Conservation (phyloP, 306 rosid species). For the Pterocarpus macrocarpus region DNA sequence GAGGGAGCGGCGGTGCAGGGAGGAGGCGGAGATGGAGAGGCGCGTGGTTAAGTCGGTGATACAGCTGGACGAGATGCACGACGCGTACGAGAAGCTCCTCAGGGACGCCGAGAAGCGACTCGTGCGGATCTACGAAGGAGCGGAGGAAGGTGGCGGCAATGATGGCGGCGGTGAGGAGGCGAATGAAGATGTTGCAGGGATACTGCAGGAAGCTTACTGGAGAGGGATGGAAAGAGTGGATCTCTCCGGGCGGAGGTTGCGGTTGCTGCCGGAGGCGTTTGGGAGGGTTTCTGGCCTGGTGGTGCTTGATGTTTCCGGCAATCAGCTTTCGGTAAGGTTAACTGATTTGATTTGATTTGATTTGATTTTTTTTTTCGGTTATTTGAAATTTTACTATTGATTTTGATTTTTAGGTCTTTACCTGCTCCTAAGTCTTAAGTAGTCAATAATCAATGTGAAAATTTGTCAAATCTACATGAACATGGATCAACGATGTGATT, state of each 20-base stretch:
- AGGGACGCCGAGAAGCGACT: constrained; percentile 81
- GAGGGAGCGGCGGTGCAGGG: constrained; percentile 64
- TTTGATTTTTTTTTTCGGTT: too few species aligned
- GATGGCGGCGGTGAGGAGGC: constrained; percentile 45
- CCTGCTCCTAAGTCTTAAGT: too few species aligned
- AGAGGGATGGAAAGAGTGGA: constrained; percentile 67
- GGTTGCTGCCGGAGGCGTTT: constrained; percentile 85
- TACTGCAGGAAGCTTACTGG: constrained; percentile 78
- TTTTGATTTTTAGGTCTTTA: not conserved
- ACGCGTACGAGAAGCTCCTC: constrained; percentile 77
- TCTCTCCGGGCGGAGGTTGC: constrained; percentile 65
- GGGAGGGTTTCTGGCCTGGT: constrained; percentile 72
- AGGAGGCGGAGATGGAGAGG: constrained; percentile 70
- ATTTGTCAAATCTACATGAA: too few species aligned
- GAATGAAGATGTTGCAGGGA: constrained; percentile 80
- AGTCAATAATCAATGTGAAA: too few species aligned
- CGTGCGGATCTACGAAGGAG: constrained; percentile 65
- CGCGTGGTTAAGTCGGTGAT: constrained; percentile 61
- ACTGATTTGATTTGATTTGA: not conserved
- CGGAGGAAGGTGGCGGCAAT: not conserved
- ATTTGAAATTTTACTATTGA: not conserved
- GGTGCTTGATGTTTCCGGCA: constrained; percentile 68
- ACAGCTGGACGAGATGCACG: constrained; percentile 89
- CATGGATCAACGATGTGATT: too few species aligned
- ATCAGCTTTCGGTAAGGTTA: constrained; percentile 71